phyloP scores from a whole-genome alignment of 306 rosid genomes.

The Quercus agrifolia region DNA sequence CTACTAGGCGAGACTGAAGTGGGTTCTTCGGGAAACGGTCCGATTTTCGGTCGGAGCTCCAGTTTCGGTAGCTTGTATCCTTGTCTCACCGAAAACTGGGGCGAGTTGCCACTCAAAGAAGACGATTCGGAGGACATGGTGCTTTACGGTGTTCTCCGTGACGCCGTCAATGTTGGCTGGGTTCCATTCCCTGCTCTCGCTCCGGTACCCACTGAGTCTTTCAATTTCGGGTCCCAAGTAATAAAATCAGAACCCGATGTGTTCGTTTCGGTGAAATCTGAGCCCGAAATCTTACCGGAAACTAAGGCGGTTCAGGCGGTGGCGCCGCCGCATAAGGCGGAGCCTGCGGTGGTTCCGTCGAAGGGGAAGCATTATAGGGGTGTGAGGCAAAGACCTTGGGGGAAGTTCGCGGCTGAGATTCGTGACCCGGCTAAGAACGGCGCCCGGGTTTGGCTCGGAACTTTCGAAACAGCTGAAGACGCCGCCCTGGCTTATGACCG shows the following conservation, averaged over 20 bases:
- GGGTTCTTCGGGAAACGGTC: slow-evolving; percentile 19
- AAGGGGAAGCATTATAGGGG: slow-evolving; percentile 91
- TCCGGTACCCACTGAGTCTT: slow-evolving; percentile 15
- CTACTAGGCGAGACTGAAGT: slow-evolving; percentile 54
- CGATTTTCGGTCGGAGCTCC: slow-evolving; percentile 47
- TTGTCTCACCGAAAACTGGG: slow-evolving; percentile 71
- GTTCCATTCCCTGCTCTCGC: slow-evolving; percentile 73
- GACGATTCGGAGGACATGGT: slow-evolving; percentile 86
- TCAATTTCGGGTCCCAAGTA: slow-evolving; percentile 3
- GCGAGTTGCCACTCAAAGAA: slow-evolving; percentile 71
- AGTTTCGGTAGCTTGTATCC: slow-evolving; percentile 61
- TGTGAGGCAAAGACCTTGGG: slow-evolving; percentile 93
- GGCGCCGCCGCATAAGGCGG: not conserved
- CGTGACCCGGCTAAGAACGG: slow-evolving; percentile 95
- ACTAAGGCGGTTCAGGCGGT: not conserved
- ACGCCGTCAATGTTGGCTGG: slow-evolving; percentile 71
- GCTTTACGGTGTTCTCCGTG: slow-evolving; percentile 69
- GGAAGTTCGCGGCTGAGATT: slow-evolving; percentile 93
- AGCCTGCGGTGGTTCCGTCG: slow-evolving; percentile 38
- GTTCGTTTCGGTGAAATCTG: slow-evolving; percentile 25
- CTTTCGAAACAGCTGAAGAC: slow-evolving; percentile 89
- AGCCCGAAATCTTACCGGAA: slow-evolving; percentile 31
- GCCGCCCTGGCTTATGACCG: slow-evolving; percentile 92
- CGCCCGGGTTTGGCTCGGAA: slow-evolving; percentile 94
- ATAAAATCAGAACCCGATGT: slow-evolving; percentile 54